These are phyloP conservation scores for Ilex asprella DNA, from an alignment of 257 asterid genomes.

Conservation along the genomic window DNA sequence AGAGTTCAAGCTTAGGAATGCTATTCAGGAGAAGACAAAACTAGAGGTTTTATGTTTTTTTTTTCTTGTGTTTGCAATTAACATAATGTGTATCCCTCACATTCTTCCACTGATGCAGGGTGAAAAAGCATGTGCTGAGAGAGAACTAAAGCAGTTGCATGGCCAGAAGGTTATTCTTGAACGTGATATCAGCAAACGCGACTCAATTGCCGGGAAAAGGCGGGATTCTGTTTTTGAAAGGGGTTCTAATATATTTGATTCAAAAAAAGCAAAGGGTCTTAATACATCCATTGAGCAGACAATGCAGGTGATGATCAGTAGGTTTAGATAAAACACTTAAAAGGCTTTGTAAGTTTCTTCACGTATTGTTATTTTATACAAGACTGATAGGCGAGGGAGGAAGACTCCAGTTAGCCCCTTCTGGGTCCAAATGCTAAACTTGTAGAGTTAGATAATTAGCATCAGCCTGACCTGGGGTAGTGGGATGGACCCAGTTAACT, in stretches of 20 bases:
- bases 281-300: slow-evolving; percentile 40
- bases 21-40: slow-evolving; percentile 86
- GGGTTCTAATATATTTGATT: slow-evolving; percentile 57
- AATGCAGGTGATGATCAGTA: slow-evolving; percentile 30
- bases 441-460: no score
- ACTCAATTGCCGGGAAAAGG: slow-evolving; percentile 54
- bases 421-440: no score
- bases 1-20: slow-evolving; percentile 78
- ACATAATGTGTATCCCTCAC: background rate
- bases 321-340: background rate
- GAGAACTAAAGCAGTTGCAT: slow-evolving; percentile 66
- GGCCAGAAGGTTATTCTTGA: slow-evolving; percentile 76
- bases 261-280: slow-evolving; percentile 45
- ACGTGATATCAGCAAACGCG: slow-evolving; percentile 82
- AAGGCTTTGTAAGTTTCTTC: background rate
- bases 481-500: no score
- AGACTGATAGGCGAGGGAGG: no score
- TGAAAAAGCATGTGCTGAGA: slow-evolving; percentile 79
- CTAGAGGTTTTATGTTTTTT: slow-evolving; percentile 61
- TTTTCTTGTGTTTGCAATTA: slow-evolving; percentile 2
- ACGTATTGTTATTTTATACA: background rate
- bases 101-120: slow-evolving; percentile 45
- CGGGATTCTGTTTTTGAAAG: slow-evolving; percentile 55
- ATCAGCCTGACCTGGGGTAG: no score
- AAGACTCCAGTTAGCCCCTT: no score